Evolutionary conservation across 2,329 filamentous ascomycete genomes (phyloP), one percentile per base, ranked within the genome.

Genomic region (Sarocladiaceae sp.): DNA sequence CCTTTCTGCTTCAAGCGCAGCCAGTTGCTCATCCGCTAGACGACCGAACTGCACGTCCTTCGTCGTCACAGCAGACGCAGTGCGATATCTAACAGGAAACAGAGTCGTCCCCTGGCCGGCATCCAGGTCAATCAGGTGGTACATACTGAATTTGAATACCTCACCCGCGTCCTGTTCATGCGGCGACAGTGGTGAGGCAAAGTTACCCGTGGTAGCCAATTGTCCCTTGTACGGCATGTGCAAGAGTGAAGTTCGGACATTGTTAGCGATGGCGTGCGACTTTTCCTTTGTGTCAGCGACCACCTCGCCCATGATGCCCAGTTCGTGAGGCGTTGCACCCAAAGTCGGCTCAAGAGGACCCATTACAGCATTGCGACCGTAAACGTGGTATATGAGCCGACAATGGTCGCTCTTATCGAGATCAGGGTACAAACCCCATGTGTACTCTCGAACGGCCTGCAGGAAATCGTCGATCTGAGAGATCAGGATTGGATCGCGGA

Each of bases 161-260:
- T 62, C 61, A 0, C 71, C 51, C 0, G 50, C 50, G 19, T 55
- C 50, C 23, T 55, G 52, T 12, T 57, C 55, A 23, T 51, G 50
- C 0, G 53, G 53, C 0, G 51, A 50, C 1, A 52, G 26, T 7
- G 53, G 53, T 5, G 47, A 60, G 0, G 66, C 70, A 44, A 76
- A 67, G 51, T 75, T 75, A 0, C 73, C 73, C 0, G 65, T 63
- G 0, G 70, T 76, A 0, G 70, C 72, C n/a, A 68, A 64, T 48
- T 76, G 72, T 1, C 65, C 64, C 0, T 59, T 54, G 45, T 76
- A 76, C 1, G 65, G 57, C 2, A 58, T 64, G 47, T 77, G 73
- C 40, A 68, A 58, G 13, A 58, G 57, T 2, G 55, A 66, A 7
- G 70, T 58, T 35, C 66, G 63, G 1, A 65, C 66, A 5, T 60